Evolutionary conservation across 371 early-diverging fungal species (phyloP).

Genomic region (Vairimorpha apis): DNA sequence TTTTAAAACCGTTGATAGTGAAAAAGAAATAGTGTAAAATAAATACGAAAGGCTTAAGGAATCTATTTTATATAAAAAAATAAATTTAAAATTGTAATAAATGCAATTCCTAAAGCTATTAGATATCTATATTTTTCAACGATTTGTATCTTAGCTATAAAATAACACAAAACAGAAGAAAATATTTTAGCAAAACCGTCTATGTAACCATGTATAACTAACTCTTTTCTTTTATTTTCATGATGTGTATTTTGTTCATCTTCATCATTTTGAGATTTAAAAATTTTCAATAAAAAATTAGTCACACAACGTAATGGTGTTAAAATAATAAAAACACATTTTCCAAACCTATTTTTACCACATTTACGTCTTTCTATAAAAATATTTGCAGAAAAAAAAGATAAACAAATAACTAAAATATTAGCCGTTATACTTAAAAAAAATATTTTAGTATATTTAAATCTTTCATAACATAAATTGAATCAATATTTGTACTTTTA

Average conservation of each 20-base stretch:
- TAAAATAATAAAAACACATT: conserved; percentile 30
- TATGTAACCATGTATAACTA: conserved; percentile 45
- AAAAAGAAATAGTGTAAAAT: conserved; percentile 24
- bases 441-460: not conserved
- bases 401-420: conserved; percentile 50
- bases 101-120: not conserved
- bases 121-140: not conserved
- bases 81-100: not conserved
- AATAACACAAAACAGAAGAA: conserved; percentile 7
- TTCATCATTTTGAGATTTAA: conserved; percentile 1
- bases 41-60: conserved; percentile 36
- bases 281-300: conserved; percentile 30
- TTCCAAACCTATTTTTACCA: conserved; percentile 1
- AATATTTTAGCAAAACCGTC: conserved; percentile 42
- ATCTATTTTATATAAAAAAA: not conserved
- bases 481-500: not conserved
- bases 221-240: conserved; percentile 29
- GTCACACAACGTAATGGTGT: conserved; percentile 45
- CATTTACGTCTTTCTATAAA: conserved; percentile 52
- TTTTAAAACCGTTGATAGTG: not conserved
- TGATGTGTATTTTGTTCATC: too few relatives aligned
- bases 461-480: not conserved
- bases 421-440: conserved; percentile 28
- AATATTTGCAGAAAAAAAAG: conserved; percentile 51
- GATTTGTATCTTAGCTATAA: conserved; percentile 4